Conservation (phyloP, 1,139 yeast species). For the Geotrichum citri-aurantii region DNA sequence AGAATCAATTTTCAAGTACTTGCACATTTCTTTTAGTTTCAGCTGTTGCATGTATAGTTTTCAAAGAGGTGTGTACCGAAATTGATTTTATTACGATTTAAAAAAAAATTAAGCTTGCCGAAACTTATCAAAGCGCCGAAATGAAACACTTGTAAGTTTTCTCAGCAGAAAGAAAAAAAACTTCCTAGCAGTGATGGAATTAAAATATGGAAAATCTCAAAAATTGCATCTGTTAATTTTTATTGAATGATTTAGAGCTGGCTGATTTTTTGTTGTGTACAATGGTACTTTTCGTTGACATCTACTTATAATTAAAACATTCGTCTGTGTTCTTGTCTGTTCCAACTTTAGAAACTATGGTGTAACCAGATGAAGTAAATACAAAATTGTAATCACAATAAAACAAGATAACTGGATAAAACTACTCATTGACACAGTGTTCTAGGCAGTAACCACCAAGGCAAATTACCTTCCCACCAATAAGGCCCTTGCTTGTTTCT, state of each 20-base stretch:
- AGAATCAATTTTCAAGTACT: neutral
- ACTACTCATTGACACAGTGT: neutral
- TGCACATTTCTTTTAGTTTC: neutral
- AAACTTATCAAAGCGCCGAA: too few relatives aligned
- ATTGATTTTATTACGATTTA: neutral
- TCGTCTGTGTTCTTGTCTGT: neutral
- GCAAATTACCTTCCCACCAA: neutral
- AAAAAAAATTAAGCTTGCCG: neutral
- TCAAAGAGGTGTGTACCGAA: neutral
- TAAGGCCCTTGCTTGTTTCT: neutral
- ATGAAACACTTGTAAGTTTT: too few relatives aligned
- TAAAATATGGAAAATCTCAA: neutral
- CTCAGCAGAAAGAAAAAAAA: too few relatives aligned
- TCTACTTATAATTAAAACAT: too few relatives aligned
- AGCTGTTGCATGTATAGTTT: neutral
- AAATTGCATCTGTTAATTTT: neutral
- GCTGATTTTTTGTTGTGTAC: neutral
- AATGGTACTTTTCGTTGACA: neutral
- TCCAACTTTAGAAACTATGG: neutral
- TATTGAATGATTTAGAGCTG: neutral
- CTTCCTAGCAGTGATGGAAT: too few relatives aligned
- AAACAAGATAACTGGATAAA: neutral
- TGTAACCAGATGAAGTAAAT: neutral
- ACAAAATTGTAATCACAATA: neutral
- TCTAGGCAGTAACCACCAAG: neutral